Evolutionary conservation across 257 asterid species (phyloP).

Genomic region (Petunia secreta): DNA sequence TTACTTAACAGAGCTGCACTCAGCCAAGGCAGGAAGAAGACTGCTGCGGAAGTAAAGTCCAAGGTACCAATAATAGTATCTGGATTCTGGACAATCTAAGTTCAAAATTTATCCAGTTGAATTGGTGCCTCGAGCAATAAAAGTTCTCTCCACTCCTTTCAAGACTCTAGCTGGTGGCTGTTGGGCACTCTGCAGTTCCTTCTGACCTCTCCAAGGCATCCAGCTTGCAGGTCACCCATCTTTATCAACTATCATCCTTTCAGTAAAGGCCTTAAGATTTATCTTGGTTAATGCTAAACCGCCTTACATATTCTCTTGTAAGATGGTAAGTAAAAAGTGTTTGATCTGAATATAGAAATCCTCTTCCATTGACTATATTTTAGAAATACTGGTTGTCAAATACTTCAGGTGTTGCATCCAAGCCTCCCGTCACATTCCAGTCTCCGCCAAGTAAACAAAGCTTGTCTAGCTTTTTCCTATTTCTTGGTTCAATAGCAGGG

Average conservation of each 20-base stretch:
- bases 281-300: constrained; percentile 41
- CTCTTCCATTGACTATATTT: constrained; percentile 68
- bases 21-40: not conserved
- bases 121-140: not conserved
- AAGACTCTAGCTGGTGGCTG: not conserved
- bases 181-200: constrained; percentile 66
- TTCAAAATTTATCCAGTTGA: not conserved
- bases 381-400: constrained; percentile 76
- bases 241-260: constrained; percentile 58
- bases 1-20: not conserved
- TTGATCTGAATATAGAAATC: constrained; percentile 81
- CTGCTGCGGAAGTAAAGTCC: not conserved
- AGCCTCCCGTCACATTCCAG: constrained; percentile 56
- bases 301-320: constrained; percentile 57
- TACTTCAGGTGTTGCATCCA: constrained; percentile 66
- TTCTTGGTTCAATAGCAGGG: constrained; percentile 62
- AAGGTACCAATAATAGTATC: not conserved
- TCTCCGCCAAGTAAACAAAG: constrained; percentile 74
- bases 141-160: not conserved
- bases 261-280: constrained; percentile 57
- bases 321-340: constrained; percentile 47
- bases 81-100: not conserved
- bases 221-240: constrained; percentile 71
- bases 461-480: constrained; percentile 45
- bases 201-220: constrained; percentile 63